Conservation (phyloP, 176 grass and related monocot genomes). For the Rhynchospora pubera region DNA sequence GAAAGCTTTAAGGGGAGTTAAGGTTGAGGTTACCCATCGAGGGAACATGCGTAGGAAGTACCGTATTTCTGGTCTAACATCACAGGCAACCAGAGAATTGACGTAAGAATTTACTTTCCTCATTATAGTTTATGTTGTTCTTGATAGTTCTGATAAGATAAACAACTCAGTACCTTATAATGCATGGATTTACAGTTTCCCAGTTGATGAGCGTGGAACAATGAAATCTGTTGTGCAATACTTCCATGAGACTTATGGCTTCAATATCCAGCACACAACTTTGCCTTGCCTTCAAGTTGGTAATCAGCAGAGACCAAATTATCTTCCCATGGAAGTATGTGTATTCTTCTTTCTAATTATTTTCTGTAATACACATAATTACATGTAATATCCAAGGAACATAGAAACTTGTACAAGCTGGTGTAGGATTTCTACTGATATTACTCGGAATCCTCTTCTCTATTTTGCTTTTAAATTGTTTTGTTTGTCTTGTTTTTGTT, state of each 20-base stretch:
- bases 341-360: neutral
- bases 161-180: neutral
- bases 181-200: slow-evolving; percentile 39
- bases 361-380: neutral
- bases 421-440: neutral
- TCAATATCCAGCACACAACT: slow-evolving; percentile 82
- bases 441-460: neutral
- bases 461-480: neutral
- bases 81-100: slow-evolving; percentile 84
- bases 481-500: neutral
- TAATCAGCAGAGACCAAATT: slow-evolving; percentile 89
- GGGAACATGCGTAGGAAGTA: slow-evolving; percentile 95
- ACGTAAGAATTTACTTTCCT: slow-evolving; percentile 37
- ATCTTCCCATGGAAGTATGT: slow-evolving; percentile 82
- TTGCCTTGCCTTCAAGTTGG: slow-evolving; percentile 93
- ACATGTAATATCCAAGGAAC: neutral
- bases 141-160: slow-evolving; percentile 2
- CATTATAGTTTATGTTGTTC: neutral
- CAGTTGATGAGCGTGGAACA: slow-evolving; percentile 74
- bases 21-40: slow-evolving; percentile 86
- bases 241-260: slow-evolving; percentile 81
- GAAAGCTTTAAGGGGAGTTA: slow-evolving; percentile 81
- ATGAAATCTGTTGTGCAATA: slow-evolving; percentile 96
- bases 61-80: slow-evolving; percentile 83
- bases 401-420: neutral